Percentiles rank a stretch among this genome's conserved stretches.
These are phyloP conservation scores for Tetrastigma voinierianum DNA, from an alignment of 164 flowering plant genomes.

Conservation along the genomic window DNA sequence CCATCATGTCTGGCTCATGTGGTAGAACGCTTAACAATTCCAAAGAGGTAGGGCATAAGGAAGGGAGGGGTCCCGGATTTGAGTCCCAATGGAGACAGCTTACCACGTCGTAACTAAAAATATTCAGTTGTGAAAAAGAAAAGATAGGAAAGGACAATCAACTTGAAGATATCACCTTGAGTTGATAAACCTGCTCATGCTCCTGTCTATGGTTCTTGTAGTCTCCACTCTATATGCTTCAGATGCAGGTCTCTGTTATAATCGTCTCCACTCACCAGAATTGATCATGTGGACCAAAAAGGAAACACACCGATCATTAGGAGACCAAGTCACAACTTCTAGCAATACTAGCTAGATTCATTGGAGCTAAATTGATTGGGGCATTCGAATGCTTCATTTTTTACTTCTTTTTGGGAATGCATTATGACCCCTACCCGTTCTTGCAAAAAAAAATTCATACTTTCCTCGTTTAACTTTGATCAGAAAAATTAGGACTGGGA, in stretches of 20 bases:
- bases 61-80: no score
- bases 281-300: not conserved
- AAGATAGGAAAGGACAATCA: not conserved
- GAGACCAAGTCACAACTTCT: no score
- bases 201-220: not conserved
- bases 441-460: not conserved
- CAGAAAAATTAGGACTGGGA: not conserved
- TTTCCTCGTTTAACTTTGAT: not conserved
- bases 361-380: not conserved
- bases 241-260: not conserved
- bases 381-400: not conserved
- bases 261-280: not conserved
- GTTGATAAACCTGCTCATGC: not conserved
- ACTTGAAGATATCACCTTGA: not conserved
- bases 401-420: not conserved
- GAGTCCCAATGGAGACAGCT: no score
- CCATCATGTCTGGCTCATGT: no score
- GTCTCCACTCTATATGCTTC: no score
- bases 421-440: not conserved
- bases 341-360: not conserved
- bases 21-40: no score
- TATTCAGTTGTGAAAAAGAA: no score
- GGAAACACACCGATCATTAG: no score
- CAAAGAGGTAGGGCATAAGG: no score
- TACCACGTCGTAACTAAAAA: no score